These are phyloP conservation scores for Hyaloscypha variabilis DNA, from an alignment of 495 filamentous ascomycete species.

Conservation along the genomic window DNA sequence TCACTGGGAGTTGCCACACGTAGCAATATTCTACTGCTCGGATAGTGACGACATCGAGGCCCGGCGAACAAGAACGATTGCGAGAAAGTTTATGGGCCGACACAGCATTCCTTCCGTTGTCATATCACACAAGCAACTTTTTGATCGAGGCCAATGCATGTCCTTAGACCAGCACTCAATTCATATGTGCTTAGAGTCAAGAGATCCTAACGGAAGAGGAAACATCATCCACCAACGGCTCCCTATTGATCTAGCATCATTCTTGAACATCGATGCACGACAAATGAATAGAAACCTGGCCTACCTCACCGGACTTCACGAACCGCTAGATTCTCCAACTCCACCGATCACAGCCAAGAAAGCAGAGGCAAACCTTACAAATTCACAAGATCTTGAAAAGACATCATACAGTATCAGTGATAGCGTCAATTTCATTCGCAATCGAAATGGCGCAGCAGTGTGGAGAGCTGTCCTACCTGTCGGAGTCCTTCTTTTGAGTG, in stretches of 20 bases:
- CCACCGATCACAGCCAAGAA: slow-evolving; percentile 4
- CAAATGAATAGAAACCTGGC: slow-evolving; percentile 78
- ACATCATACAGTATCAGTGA: slow-evolving; percentile 17
- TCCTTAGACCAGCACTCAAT: slow-evolving; percentile 42
- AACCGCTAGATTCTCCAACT: slow-evolving; percentile 15
- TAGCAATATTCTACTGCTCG: slow-evolving; percentile 70
- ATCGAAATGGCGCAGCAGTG: slow-evolving; percentile 7
- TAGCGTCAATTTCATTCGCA: slow-evolving; percentile 23
- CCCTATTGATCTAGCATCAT: slow-evolving; percentile 74
- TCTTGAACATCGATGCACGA: slow-evolving; percentile 69
- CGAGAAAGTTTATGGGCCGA: slow-evolving; percentile 64
- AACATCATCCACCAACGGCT: slow-evolving; percentile 58
- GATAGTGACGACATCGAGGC: slow-evolving; percentile 51
- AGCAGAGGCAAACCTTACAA: neutral
- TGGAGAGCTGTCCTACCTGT: slow-evolving; percentile 28
- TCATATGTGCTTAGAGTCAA: slow-evolving; percentile 72
- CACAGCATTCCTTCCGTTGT: slow-evolving; percentile 69
- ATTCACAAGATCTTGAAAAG: slow-evolving; percentile 22
- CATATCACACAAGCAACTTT: slow-evolving; percentile 61
- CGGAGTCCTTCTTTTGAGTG: slow-evolving; percentile 26
- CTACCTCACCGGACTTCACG: slow-evolving; percentile 53
- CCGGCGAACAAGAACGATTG: slow-evolving; percentile 53
- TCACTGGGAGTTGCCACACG: slow-evolving; percentile 69
- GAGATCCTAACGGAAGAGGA: slow-evolving; percentile 50
- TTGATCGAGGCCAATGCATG: slow-evolving; percentile 27